These are phyloP conservation scores for Arthrobotrys megalospora DNA, from an alignment of 2,329 filamentous ascomycete species.

Conservation along the genomic window DNA sequence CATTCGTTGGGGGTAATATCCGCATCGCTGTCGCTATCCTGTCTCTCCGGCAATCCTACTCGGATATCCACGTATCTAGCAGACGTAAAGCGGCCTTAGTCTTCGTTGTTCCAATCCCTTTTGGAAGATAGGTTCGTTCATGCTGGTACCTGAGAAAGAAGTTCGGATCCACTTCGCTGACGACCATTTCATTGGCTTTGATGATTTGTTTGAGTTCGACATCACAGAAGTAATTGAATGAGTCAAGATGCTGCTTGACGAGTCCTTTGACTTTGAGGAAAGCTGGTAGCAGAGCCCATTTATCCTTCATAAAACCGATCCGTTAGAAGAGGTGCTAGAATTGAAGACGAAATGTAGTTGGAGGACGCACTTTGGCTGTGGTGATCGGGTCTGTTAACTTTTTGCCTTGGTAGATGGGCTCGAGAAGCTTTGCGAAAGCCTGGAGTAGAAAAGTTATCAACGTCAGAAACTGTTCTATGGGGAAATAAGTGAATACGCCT, in stretches of 20 bases:
- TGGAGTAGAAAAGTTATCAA: not conserved
- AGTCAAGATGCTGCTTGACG: conserved; percentile 98
- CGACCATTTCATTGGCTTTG: conserved; percentile 87
- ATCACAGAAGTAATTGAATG: conserved; percentile 98
- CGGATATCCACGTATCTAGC: conserved; percentile 84
- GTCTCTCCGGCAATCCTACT: conserved; percentile 84
- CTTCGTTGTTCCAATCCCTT: not conserved
- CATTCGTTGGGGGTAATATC: conserved; percentile 96
- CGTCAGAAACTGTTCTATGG: not conserved
- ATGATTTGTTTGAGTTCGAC: conserved; percentile 98
- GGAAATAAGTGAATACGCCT: not conserved
- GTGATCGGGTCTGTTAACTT: conserved; percentile 77
- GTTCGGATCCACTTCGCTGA: conserved; percentile 90
- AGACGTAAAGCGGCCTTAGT: conserved; percentile 15
- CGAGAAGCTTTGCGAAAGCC: conserved; percentile 75
- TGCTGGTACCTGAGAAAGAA: conserved; percentile 82
- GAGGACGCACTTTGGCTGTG: conserved; percentile 68
- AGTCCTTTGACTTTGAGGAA: conserved; percentile 97
- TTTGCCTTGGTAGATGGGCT: conserved; percentile 79
- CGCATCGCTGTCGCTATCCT: conserved; percentile 78
- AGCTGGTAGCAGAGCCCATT: conserved; percentile 97
- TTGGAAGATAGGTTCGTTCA: not conserved
- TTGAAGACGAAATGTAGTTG: not conserved
- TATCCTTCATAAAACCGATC: conserved; percentile 74
- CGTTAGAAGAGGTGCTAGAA: not conserved